These are phyloP conservation scores for Vitis labrusca DNA, from an alignment of 164 flowering plant genomes.

Conservation along the genomic window DNA sequence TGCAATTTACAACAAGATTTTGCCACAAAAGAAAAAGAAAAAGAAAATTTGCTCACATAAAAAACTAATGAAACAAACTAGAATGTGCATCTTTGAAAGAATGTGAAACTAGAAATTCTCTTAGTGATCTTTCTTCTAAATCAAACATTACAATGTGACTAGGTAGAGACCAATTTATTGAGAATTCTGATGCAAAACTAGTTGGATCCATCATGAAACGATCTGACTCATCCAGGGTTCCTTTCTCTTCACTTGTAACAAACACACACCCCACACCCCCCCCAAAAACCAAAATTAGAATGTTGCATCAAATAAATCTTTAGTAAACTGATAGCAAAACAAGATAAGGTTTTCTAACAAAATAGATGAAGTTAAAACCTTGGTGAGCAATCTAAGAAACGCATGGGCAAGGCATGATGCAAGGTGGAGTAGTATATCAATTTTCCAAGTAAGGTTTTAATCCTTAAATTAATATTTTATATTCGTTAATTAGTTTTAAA, in stretches of 20 bases:
- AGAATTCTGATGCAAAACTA: slow-evolving; percentile 49
- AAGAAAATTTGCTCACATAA: not conserved
- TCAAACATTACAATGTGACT: slow-evolving; percentile 85
- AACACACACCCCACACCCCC: too few species aligned
- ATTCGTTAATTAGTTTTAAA: too few species aligned
- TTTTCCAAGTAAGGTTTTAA: too few species aligned
- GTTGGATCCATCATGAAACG: slow-evolving; percentile 76
- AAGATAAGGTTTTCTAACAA: slow-evolving; percentile 1
- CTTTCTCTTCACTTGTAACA: slow-evolving; percentile 52
- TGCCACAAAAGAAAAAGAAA: too few species aligned
- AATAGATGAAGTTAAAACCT: slow-evolving; percentile 37
- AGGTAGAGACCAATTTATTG: slow-evolving; percentile 64
- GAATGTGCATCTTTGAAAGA: slow-evolving; percentile 61
- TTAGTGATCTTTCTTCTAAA: slow-evolving; percentile 57
- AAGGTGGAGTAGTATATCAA: slow-evolving; percentile 61
- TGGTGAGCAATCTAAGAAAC: slow-evolving; percentile 92
- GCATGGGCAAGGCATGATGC: slow-evolving; percentile 76
- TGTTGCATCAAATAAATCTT: not conserved
- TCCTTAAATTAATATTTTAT: too few species aligned
- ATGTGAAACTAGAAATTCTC: slow-evolving; percentile 51
- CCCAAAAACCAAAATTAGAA: slow-evolving; percentile 4
- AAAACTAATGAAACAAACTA: not conserved
- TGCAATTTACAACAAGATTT: slow-evolving; percentile 23
- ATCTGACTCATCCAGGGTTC: slow-evolving; percentile 70
- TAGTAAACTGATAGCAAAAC: not conserved